Evolutionary conservation across 805 yeast species (phyloP), one percentile per base, ranked within the genome.

Genomic region (Candida xiaguanensis): DNA sequence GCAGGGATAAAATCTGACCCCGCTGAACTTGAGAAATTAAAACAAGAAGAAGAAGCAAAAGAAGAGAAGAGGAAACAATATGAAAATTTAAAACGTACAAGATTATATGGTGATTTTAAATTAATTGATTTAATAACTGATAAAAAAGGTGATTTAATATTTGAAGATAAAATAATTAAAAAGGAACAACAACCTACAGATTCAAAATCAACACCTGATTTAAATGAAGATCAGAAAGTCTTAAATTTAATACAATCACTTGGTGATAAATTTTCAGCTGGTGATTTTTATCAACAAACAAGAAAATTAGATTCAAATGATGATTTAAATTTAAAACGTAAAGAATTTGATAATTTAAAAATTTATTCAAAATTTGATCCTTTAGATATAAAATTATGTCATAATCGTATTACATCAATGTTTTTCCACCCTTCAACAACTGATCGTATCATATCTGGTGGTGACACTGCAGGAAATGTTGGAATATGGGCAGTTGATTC

Each of bases 401-500:
- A 75, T 26, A 84, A 82, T 38, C 69, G 99, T 42, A 80, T 91
- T 56, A 79, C 90, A 0, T 67, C 85, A 2, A 72, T 89, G 29
- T 66, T 71, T 28, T 83, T 87, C 56, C 98, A 91, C 59, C 96
- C 97, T 0, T 61, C 85, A 0, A 56, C 55, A 0, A 73, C 70
- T 1, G 78, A 79, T 44, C 72, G 83, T 46, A 52, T 91, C 4
- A 70, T 89, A 2, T 56, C 86, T 23, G 96, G 89, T 1, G 98
- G 97, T 33, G 99, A 93, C 60, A 86, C 87, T 9, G 63, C 65
- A n/a, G 99, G 99, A 5, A 75, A 79, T 45, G 61, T 89, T 31
- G 97, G 97, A 0, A 70, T 93, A 12, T 91, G 97, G 97, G 80
- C 90, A 31, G 82, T 85, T 6, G 78, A 74, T 44, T 59, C 70